A percentile compares a stretch with the other conserved stretches of the same genome.
phyloP scores from a whole-genome alignment of 2,329 filamentous ascomycete genomes.

The Polytolypa hystricis region DNA sequence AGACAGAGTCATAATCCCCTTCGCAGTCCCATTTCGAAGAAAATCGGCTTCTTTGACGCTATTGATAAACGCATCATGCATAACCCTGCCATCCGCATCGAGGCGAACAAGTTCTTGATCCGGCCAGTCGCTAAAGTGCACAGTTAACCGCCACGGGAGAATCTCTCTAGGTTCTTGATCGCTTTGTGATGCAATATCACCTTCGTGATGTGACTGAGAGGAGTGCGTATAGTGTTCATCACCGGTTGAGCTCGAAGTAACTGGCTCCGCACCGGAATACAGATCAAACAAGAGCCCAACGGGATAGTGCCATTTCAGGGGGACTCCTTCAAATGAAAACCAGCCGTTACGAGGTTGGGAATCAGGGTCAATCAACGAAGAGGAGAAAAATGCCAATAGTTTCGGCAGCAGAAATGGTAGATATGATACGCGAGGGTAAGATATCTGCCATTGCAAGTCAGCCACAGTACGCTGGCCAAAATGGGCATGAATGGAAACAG shows the following conservation, averaged over 20 bases:
- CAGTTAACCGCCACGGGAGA: slow-evolving; percentile 52
- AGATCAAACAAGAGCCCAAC: slow-evolving; percentile 59
- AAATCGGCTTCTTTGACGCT: slow-evolving; percentile 75
- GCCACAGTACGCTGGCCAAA: not conserved
- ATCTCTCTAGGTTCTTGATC: slow-evolving; percentile 8
- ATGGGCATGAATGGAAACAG: too few species aligned
- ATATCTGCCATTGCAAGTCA: slow-evolving; percentile 34
- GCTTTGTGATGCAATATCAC: not conserved
- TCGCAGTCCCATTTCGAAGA: slow-evolving; percentile 74
- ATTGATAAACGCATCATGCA: slow-evolving; percentile 58
- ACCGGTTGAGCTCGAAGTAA: slow-evolving; percentile 19
- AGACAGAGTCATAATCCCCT: slow-evolving; percentile 79
- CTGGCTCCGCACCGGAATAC: slow-evolving; percentile 47
- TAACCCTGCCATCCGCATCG: slow-evolving; percentile 42
- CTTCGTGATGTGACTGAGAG: not conserved
- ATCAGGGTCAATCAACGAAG: slow-evolving; percentile 47
- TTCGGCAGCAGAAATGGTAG: slow-evolving; percentile 53
- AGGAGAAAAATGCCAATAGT: slow-evolving; percentile 51
- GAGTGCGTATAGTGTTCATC: slow-evolving; percentile 11
- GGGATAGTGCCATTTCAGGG: slow-evolving; percentile 62
- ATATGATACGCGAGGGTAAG: slow-evolving; percentile 56
- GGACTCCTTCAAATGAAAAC: slow-evolving; percentile 57
- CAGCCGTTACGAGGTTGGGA: slow-evolving; percentile 44
- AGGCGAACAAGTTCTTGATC: slow-evolving; percentile 47
- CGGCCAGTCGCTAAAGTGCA: slow-evolving; percentile 51